These are phyloP conservation scores for Penicillium sumatraense DNA, from an alignment of 2,329 filamentous ascomycete genomes.

Conservation along the genomic window DNA sequence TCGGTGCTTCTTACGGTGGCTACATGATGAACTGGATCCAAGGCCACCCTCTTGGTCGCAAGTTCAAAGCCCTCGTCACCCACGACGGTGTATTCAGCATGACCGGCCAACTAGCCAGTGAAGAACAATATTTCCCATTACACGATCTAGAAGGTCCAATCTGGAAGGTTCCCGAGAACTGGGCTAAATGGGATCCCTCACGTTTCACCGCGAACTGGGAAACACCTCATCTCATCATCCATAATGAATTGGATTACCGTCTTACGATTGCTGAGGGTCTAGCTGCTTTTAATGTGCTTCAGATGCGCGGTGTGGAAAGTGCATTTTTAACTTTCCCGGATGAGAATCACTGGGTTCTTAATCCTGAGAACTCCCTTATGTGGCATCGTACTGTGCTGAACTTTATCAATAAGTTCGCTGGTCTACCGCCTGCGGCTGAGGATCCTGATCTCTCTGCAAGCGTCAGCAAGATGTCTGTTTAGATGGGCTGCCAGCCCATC, in stretches of 20 bases:
- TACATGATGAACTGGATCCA: constrained; percentile 66
- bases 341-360: constrained; percentile 82
- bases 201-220: constrained; percentile 69
- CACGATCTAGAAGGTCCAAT: constrained; percentile 57
- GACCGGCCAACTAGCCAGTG: constrained; percentile 49
- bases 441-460: constrained; percentile 26
- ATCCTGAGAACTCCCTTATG: constrained; percentile 85
- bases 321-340: constrained; percentile 81
- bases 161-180: constrained; percentile 56
- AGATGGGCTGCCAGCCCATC: background rate
- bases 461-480: constrained; percentile 27
- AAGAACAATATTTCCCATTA: constrained; percentile 61
- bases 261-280: constrained; percentile 84
- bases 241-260: constrained; percentile 88
- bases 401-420: constrained; percentile 70
- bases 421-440: constrained; percentile 51
- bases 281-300: constrained; percentile 83
- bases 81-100: constrained; percentile 57
- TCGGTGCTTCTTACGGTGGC: constrained; percentile 62
- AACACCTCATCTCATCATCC: constrained; percentile 87
- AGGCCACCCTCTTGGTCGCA: constrained; percentile 57
- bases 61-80: constrained; percentile 63
- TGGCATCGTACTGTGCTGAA: constrained; percentile 87
- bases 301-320: constrained; percentile 74
- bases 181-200: constrained; percentile 63